These are phyloP conservation scores for Entomophthora muscae DNA, from an alignment of 371 early-diverging fungal species.

Conservation along the genomic window DNA sequence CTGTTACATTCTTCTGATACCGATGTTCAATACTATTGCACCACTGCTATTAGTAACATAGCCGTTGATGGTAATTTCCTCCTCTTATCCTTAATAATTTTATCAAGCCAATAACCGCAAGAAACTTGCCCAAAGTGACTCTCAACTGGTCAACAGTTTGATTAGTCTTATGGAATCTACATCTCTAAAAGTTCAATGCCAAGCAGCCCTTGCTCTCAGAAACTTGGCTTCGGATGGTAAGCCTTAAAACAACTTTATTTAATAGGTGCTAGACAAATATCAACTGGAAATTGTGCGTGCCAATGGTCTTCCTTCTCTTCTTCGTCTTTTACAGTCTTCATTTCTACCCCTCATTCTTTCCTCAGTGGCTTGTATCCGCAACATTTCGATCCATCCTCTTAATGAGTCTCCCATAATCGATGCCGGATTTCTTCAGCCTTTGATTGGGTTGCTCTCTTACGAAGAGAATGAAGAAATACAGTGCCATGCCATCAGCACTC, in stretches of 20 bases:
- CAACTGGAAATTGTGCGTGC: constrained; percentile 69
- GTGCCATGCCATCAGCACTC: constrained; percentile 69
- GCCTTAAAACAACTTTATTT: not conserved
- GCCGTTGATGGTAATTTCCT: constrained; percentile 55
- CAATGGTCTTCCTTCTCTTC: constrained; percentile 53
- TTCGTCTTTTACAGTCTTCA: constrained; percentile 54
- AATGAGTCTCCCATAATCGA: constrained; percentile 74
- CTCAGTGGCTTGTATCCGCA: constrained; percentile 84
- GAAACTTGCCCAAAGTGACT: constrained; percentile 56
- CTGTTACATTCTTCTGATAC: constrained; percentile 61
- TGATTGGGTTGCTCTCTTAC: constrained; percentile 50
- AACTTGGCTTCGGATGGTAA: constrained; percentile 71
- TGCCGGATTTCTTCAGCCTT: constrained; percentile 56
- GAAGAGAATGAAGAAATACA: constrained; percentile 68
- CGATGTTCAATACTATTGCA: constrained; percentile 80
- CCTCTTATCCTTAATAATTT: not conserved
- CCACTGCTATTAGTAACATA: constrained; percentile 80
- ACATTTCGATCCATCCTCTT: constrained; percentile 75
- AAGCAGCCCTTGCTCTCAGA: constrained; percentile 74
- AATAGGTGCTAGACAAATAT: constrained; percentile 39
- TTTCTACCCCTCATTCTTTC: constrained; percentile 63
- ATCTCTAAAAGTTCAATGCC: constrained; percentile 70
- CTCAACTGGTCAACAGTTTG: constrained; percentile 52
- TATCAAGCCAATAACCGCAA: constrained; percentile 36
- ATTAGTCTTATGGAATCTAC: constrained; percentile 63